A percentile compares a stretch with the other conserved stretches of the same genome.
phyloP scores from a whole-genome alignment of 768 basidiomycete genomes.

The Pleurotus ostreatus region DNA sequence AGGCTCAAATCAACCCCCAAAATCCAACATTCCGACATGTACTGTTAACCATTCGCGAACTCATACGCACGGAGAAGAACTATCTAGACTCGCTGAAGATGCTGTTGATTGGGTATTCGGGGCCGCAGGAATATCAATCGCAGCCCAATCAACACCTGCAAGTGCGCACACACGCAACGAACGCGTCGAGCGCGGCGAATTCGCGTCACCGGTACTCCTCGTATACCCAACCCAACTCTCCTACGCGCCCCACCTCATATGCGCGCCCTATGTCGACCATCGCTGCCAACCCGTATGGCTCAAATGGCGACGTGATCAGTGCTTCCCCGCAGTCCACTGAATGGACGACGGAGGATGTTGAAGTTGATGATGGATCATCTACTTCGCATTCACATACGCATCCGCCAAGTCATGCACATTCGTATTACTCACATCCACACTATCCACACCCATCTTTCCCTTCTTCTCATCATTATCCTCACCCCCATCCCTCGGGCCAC shows the following conservation, averaged over 20 bases:
- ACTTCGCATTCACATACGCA: background rate
- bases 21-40: constrained; percentile 18
- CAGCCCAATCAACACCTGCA: background rate
- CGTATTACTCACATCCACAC: background rate
- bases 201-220: too few species aligned
- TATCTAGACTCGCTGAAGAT: constrained; percentile 14
- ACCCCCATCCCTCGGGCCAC: background rate
- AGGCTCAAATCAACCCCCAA: background rate
- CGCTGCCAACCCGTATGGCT: background rate
- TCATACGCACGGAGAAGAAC: constrained; percentile 18
- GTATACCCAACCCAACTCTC: background rate
- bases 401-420: background rate
- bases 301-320: too few species aligned
- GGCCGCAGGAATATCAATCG: too few species aligned
- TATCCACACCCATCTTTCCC: background rate
- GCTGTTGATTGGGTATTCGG: constrained; percentile 5
- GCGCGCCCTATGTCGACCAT: background rate
- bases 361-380: background rate
- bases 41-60: constrained; percentile 22
- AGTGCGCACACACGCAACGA: background rate
- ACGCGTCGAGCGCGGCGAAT: too few species aligned
- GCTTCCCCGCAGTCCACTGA: too few species aligned
- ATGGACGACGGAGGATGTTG: constrained; percentile 10
- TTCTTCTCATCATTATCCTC: background rate
- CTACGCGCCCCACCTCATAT: background rate